Conservation (phyloP, 208 protist species). For the Trichomonas gallinae region DNA sequence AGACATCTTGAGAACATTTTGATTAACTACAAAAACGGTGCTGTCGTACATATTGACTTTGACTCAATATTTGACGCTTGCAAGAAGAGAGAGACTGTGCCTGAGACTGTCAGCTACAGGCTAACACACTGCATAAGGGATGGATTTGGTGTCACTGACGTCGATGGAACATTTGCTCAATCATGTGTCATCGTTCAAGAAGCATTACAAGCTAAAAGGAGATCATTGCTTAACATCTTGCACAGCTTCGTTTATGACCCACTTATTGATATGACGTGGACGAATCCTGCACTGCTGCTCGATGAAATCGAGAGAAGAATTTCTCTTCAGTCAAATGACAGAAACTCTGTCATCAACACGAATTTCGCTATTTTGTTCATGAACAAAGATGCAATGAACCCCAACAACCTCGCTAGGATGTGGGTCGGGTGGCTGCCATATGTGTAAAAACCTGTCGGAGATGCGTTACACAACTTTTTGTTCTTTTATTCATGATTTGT, state of each 20-base stretch:
- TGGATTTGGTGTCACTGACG: constrained; percentile 36
- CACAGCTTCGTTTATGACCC: neutral
- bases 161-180: constrained; percentile 61
- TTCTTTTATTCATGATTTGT: too few species aligned
- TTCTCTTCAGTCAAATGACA: too few species aligned
- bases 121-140: constrained; percentile 43
- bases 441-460: too few species aligned
- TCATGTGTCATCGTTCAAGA: constrained; percentile 44
- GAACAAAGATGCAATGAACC: too few species aligned
- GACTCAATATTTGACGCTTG: constrained; percentile 84
- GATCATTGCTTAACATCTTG: neutral
- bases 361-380: too few species aligned
- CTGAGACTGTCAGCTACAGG: constrained; percentile 37
- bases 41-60: constrained; percentile 68
- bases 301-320: too few species aligned
- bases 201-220: neutral
- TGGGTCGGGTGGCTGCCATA: too few species aligned
- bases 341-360: too few species aligned
- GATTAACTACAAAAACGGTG: constrained; percentile 52
- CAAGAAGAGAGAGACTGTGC: constrained; percentile 40
- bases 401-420: too few species aligned
- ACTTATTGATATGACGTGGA: too few species aligned
- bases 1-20: constrained; percentile 82
- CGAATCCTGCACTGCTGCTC: too few species aligned
- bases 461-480: too few species aligned